Percentiles rank a stretch among this genome's conserved stretches.
Evolutionary conservation across 768 basidiomycete genomes (phyloP).

Genomic region (Amylocystis lapponica): DNA sequence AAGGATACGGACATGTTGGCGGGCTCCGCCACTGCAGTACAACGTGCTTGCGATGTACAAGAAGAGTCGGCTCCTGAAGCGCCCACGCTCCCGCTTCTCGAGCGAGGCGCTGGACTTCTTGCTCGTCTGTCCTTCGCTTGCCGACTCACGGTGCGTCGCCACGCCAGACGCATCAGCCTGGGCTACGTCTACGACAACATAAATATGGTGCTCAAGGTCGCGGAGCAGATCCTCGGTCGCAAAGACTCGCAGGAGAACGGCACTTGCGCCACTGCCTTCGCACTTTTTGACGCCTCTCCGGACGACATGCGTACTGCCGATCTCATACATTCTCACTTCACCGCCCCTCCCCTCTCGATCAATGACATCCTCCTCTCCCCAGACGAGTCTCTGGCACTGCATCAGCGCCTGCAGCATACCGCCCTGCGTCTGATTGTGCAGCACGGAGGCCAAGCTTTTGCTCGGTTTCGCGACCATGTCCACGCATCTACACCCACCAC

Average conservation of each 20-base stretch:
- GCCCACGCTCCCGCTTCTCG: neutral
- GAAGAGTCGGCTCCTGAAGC: neutral
- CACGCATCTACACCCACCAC: neutral
- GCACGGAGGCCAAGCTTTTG: conserved; percentile 17
- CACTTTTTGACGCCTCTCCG: conserved; percentile 17
- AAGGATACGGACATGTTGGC: no score
- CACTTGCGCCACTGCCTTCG: conserved; percentile 28
- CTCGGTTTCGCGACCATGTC: neutral
- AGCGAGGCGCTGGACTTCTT: neutral
- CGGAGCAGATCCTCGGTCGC: conserved; percentile 30
- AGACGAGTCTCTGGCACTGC: conserved; percentile 13
- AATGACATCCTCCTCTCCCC: conserved; percentile 22
- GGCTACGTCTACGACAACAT: conserved; percentile 33
- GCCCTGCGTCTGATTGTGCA: conserved; percentile 26
- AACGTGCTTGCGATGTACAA: neutral
- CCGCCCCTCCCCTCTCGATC: conserved; percentile 19
- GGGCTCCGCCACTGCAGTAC: no score
- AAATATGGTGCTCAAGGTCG: conserved; percentile 22
- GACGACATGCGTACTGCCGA: conserved; percentile 20
- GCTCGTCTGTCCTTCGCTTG: conserved; percentile 3
- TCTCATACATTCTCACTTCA: conserved; percentile 14
- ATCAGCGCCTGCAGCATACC: conserved; percentile 13
- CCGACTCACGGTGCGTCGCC: neutral
- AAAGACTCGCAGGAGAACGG: conserved; percentile 32
- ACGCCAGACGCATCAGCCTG: neutral